Evolutionary conservation across 148 eudicot genomes (phyloP).

Genomic region (Rhododendron vialii): DNA sequence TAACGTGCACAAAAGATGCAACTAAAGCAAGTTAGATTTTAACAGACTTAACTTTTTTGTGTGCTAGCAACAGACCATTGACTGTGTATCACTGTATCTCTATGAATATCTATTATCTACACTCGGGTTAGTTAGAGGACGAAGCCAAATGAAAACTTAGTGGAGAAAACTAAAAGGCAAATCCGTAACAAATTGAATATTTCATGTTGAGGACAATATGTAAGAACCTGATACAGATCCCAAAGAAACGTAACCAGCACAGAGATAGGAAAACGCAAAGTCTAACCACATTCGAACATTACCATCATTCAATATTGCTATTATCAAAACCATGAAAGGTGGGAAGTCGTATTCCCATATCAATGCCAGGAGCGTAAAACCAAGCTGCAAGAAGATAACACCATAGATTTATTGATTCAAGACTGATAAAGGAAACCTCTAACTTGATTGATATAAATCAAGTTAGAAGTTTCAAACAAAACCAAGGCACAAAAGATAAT

Average conservation of each 20-base stretch:
- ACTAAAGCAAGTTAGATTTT: not conserved
- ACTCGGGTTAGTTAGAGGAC: not conserved
- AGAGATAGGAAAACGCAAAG: not conserved
- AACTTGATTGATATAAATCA: not conserved
- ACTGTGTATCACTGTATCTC: not conserved
- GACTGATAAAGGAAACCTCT: not conserved
- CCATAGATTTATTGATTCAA: not conserved
- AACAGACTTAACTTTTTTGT: not conserved
- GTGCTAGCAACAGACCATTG: not conserved
- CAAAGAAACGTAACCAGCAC: not conserved
- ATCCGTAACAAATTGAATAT: not conserved
- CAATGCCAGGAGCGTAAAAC: constrained; percentile 63
- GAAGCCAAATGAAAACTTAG: not conserved
- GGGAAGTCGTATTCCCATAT: constrained; percentile 82
- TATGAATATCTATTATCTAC: not conserved
- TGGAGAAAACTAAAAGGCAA: not conserved
- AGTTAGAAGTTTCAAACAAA: not conserved
- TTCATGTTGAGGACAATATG: not conserved
- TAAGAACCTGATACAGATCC: not conserved
- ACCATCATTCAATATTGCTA: constrained; percentile 72
- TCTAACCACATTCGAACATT: constrained; percentile 10
- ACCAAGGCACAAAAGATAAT: not conserved
- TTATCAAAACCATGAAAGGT: constrained; percentile 74
- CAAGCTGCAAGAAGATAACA: constrained; percentile 43
- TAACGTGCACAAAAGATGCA: not conserved